Base-by-base conservation (phyloP, 1,284 basidiomycete species). In the Dichomitus squalens region DNA sequence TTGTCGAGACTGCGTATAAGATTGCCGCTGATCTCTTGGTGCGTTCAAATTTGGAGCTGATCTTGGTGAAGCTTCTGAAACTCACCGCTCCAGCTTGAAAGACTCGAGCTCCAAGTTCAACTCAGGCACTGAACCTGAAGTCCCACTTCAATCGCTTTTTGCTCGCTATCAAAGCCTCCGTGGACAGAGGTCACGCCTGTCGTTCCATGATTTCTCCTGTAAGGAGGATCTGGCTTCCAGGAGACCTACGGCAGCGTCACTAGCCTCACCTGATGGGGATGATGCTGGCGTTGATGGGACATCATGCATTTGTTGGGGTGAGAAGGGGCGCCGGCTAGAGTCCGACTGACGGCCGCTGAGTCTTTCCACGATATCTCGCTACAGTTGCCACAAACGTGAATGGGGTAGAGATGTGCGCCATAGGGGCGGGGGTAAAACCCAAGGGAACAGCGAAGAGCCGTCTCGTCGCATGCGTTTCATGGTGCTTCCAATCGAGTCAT, bases 251-350 rank as follows among this genome's bases (percentile, higher is more conserved):
- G 59, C 61, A 59, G 58, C 48, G 54, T 54, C 40, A 34, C 41
- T 41, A 59, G 55, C 50, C 52, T 56, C 29, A 40, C 47, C 29
- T 60, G 61, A 63, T 63, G 52, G 51, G 31, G 33, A 53, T 63
- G 61, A 63, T 63, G 61, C 52, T 57, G 60, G 55, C 59, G 53
- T 58, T 63, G 61, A 63, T 63, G 60, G 25, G 25, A 35, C 61
- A 63, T 63, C 61, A 63, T 16, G 18, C 33, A 43, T 54, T 54
- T 56, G 58, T 63, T 63, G 61, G 56, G 54, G 57, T 57, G 7
- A 34, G 51, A 33, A 49, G 48, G 54, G 55, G 44, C 55, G 31
- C 39, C n/a, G 56, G 48, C 58, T 55, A 51, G 52, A 52, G 52
- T 54, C 51, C 46, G 52, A 39, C 46, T 50, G 55, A 52, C 44